phyloP scores from a whole-genome alignment of 2,329 filamentous ascomycete genomes.

The Dactylellina cionopaga region DNA sequence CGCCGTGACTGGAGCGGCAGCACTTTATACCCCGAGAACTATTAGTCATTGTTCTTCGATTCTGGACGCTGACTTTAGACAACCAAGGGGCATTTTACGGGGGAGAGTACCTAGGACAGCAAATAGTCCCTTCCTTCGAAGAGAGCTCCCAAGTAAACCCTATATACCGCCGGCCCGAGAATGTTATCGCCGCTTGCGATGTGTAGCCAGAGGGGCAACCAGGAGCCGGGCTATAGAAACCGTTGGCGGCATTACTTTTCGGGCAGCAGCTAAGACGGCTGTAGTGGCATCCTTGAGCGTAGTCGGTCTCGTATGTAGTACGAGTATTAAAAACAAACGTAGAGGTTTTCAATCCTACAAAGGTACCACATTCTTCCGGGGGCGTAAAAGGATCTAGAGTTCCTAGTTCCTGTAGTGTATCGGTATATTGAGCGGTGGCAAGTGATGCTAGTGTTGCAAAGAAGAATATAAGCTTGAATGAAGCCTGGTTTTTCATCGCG shows the following conservation, averaged over 20 bases:
- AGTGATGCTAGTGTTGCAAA: not conserved
- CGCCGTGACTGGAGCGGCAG: not conserved
- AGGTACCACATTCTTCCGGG: not conserved
- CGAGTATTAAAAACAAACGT: not conserved
- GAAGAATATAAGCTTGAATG: too few species aligned
- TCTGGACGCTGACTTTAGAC: too few species aligned
- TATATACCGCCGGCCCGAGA: slow-evolving; percentile 4
- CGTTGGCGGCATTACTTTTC: not conserved
- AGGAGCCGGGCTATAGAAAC: not conserved
- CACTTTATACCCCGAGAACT: too few species aligned
- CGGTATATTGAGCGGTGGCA: not conserved
- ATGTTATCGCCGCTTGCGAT: not conserved
- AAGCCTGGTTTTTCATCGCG: too few species aligned
- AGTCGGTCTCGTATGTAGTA: not conserved
- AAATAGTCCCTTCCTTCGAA: not conserved
- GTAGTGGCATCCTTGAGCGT: not conserved
- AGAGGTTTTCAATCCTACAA: not conserved
- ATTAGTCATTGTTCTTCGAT: too few species aligned
- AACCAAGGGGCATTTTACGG: too few species aligned
- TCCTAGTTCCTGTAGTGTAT: not conserved
- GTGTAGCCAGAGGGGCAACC: slow-evolving; percentile 5
- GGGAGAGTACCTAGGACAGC: slow-evolving; percentile 3
- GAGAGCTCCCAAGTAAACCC: not conserved
- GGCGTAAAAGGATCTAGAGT: not conserved
- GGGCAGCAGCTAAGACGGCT: slow-evolving; percentile 6